Evolutionary conservation across 1,284 basidiomycete genomes (phyloP), one percentile per base, ranked within the genome.

Genomic region (Fistulinella cinereoalba): DNA sequence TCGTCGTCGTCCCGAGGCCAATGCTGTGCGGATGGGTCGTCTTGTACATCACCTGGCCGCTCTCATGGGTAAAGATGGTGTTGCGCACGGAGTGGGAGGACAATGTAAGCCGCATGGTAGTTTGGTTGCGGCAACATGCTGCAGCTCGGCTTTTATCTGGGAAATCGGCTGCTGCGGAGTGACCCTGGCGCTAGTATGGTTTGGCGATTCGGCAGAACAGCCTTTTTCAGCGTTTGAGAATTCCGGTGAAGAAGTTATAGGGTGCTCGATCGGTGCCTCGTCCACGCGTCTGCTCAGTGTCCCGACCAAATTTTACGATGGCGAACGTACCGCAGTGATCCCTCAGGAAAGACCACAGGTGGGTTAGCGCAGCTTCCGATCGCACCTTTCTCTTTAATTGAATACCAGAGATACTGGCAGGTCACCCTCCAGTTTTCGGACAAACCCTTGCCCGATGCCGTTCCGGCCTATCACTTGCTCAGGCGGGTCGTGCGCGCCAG

Each of bases 391-490:
- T n/a, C 33, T 19, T 36, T 23, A 19, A 37, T 11, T 43, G 37
- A 65, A 44, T 32, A 45, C n/a, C 37, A 40, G 38, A 16, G 16
- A 27, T 49, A 13, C 32, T 33, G 10, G 21, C 21, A 93, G 89
- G 81, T 93, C 44, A 93, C 92, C 0, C 77, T 99, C 10, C 96
- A 99, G 66, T 98, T 99, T 56, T 95, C 97, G 0, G 96, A 99
- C 64, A 92, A 97, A 66, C 80, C 97, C 9, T 71, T 99, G 6
- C 79, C 82, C 18, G 85, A 92, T 52, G 92, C 93, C 0, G 92
- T 97, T 2, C 85, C 86, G 1, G 84, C 98, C n/a, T 97, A 85
- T 61, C 77, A 80, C 36, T 68, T 72, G 2, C 74, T 99, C 24
- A 88, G 85, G 61, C 62, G 61, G 4, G 65, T 65, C 43, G 69